Evolutionary conservation across 164 flowering plant species (phyloP).

Genomic region (Chimonanthus salicifolius): DNA sequence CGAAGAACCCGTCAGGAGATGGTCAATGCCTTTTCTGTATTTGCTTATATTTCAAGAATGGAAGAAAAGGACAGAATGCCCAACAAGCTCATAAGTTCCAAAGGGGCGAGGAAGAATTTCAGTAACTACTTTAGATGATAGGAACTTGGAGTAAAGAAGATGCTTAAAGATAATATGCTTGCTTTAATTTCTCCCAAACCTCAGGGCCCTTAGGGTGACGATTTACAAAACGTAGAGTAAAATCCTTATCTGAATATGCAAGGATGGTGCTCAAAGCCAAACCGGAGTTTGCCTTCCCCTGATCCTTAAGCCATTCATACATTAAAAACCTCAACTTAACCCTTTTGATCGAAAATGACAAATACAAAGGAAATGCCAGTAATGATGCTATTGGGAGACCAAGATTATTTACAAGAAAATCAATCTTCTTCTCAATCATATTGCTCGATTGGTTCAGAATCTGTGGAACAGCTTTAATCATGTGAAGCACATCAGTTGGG

Average conservation of each 20-base stretch:
- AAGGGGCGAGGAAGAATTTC: no score
- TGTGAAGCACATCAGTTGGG: constrained; percentile 34
- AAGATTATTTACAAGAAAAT: constrained; percentile 45
- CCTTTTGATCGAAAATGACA: constrained; percentile 36
- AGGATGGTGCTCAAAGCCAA: constrained; percentile 46
- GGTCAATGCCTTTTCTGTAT: no score
- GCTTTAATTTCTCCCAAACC: constrained; percentile 51
- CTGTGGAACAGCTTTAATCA: constrained; percentile 51
- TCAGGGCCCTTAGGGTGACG: constrained; percentile 58
- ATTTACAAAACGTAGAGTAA: constrained; percentile 36
- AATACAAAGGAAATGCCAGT: constrained; percentile 38
- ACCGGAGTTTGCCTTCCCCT: constrained; percentile 29
- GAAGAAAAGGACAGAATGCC: no score
- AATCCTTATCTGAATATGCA: constrained; percentile 36
- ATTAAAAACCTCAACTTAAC: constrained; percentile 46
- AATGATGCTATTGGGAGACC: constrained; percentile 48
- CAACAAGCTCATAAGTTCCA: no score
- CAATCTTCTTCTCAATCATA: constrained; percentile 44
- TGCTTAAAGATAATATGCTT: constrained; percentile 15
- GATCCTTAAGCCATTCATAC: constrained; percentile 60
- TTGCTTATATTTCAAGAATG: no score
- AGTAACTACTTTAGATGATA: no score
- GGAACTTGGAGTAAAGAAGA: no score
- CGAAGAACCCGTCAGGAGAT: no score
- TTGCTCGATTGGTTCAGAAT: constrained; percentile 45